Evolutionary conservation across 2,329 filamentous ascomycete genomes (phyloP).

Genomic region (Aureobasidium sp.): DNA sequence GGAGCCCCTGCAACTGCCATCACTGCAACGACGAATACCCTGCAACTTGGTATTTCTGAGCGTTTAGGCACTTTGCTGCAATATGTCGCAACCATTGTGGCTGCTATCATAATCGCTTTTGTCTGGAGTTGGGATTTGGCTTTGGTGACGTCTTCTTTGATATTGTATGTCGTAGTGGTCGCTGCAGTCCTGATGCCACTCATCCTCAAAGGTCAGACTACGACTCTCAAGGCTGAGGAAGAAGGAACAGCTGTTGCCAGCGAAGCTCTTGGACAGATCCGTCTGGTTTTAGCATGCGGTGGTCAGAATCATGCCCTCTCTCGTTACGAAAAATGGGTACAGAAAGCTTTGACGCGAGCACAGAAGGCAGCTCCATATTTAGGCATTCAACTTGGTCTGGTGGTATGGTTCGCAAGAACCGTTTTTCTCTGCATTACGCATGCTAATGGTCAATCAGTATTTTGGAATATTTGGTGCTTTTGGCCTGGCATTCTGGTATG

Average conservation of each 20-base stretch:
- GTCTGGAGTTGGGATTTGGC: conserved; percentile 55
- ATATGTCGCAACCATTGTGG: conserved; percentile 56
- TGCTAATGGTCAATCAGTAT: conserved; percentile 29
- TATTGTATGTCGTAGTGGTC: conserved; percentile 39
- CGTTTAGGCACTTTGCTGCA: conserved; percentile 61
- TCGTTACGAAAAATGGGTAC: background rate
- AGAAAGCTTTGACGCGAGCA: conserved; percentile 41
- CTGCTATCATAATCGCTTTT: conserved; percentile 59
- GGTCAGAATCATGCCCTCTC: background rate
- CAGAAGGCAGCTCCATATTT: conserved; percentile 50
- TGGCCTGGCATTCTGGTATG: conserved; percentile 60
- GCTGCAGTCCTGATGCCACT: background rate
- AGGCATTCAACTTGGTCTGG: conserved; percentile 51
- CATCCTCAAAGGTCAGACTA: background rate
- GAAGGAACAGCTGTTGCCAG: conserved; percentile 41
- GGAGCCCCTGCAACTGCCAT: conserved; percentile 58
- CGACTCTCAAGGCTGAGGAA: background rate
- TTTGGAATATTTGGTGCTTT: conserved; percentile 62
- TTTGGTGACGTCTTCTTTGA: conserved; percentile 54
- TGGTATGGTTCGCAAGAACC: conserved; percentile 22
- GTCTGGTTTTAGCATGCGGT: conserved; percentile 13
- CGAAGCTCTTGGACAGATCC: conserved; percentile 48
- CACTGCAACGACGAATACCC: conserved; percentile 56
- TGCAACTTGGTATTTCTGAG: conserved; percentile 60
- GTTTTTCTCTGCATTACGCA: too few species aligned